Evolutionary conservation across 345 rosid species (phyloP).

Genomic region (Ceriops zippeliana): DNA sequence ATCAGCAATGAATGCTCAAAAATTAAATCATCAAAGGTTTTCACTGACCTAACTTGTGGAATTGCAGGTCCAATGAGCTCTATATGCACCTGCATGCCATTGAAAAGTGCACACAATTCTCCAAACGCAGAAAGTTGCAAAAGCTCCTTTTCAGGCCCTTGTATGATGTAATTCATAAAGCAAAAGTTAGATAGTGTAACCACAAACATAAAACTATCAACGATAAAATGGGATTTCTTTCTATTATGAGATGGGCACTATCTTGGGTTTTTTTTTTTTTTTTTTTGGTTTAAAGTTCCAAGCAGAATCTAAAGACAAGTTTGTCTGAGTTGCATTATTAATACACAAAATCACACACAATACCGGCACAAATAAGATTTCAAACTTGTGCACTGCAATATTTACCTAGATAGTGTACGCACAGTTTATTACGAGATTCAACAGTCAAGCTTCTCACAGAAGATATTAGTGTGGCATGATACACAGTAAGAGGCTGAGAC

Average conservation of each 20-base stretch:
- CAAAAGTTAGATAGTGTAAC: background rate
- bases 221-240: background rate
- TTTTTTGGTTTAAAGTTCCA: too few species aligned
- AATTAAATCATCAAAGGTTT: constrained; percentile 6
- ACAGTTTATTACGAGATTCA: constrained; percentile 37
- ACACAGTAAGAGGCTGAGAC: constrained; percentile 78
- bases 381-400: background rate
- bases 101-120: constrained; percentile 76
- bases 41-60: constrained; percentile 58
- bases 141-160: constrained; percentile 97
- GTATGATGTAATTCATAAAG: constrained; percentile 26
- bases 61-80: constrained; percentile 81
- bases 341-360: background rate
- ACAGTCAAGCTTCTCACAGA: constrained; percentile 32
- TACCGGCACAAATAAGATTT: constrained; percentile 7
- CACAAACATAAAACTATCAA: background rate
- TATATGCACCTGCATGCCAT: constrained; percentile 52
- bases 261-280: too few species aligned
- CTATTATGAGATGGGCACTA: background rate
- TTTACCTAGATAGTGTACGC: constrained; percentile 88
- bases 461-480: constrained; percentile 57
- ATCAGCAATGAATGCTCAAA: constrained; percentile 8
- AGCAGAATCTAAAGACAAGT: too few species aligned
- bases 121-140: constrained; percentile 73
- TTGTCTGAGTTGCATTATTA: too few species aligned